These are phyloP conservation scores for Trichoderma reesei DNA, from an alignment of 495 filamentous ascomycete genomes.

Conservation along the genomic window DNA sequence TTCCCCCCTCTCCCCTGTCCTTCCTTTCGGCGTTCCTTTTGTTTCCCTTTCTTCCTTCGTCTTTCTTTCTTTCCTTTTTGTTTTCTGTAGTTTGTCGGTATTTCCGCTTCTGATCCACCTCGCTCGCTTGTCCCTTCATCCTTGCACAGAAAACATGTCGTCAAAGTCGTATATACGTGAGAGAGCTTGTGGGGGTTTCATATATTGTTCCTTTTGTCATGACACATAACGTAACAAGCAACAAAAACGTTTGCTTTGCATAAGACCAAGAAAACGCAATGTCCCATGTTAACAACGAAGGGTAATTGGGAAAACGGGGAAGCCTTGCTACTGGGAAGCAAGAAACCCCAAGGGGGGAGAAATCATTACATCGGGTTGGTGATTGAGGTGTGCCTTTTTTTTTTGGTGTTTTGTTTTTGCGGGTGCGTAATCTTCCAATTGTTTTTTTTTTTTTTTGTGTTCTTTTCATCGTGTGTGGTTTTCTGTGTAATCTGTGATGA, in stretches of 20 bases:
- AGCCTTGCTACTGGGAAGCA: neutral
- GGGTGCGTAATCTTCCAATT: too few relatives aligned
- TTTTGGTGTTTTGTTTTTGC: too few relatives aligned
- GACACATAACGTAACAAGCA: constrained; percentile 5
- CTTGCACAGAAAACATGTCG: constrained; percentile 6
- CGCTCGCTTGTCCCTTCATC: neutral
- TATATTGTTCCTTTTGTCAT: constrained; percentile 8
- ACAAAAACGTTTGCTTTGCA: neutral
- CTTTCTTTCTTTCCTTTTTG: too few relatives aligned
- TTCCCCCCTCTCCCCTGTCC: neutral
- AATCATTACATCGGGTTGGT: constrained; percentile 8
- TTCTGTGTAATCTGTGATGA: neutral
- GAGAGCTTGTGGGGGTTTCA: too few relatives aligned
- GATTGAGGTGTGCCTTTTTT: too few relatives aligned
- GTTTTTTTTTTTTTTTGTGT: neutral
- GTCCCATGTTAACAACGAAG: constrained; percentile 8
- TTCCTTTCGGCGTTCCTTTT: too few relatives aligned
- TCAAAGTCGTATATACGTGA: constrained; percentile 9
- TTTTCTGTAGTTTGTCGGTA: too few relatives aligned
- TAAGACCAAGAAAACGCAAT: too few relatives aligned
- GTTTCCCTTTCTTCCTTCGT: too few relatives aligned
- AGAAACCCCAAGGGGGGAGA: neutral
- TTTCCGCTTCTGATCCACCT: neutral
- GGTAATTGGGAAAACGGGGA: neutral
- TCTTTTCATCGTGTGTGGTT: neutral